These are phyloP conservation scores for Ceratocystis lukuohia DNA, from an alignment of 2,329 filamentous ascomycete species.

Conservation along the genomic window DNA sequence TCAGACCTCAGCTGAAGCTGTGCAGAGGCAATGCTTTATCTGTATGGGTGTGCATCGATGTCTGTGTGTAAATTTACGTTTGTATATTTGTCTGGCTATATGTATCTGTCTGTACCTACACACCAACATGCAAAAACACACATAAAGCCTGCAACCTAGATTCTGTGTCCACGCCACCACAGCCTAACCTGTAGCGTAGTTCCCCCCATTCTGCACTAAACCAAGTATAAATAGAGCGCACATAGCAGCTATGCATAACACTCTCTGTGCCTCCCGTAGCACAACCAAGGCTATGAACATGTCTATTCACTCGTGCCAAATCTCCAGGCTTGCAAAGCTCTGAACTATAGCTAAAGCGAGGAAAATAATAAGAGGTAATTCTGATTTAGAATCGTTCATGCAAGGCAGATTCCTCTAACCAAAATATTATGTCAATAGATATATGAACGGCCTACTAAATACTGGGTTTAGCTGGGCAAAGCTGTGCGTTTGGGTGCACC, in stretches of 20 bases:
- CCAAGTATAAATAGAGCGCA: background rate
- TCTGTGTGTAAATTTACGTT: background rate
- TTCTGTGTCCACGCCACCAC: background rate
- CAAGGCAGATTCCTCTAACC: background rate
- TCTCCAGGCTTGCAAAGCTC: background rate
- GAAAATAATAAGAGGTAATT: background rate
- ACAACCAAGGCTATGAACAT: background rate
- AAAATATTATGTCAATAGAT: background rate
- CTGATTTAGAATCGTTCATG: background rate
- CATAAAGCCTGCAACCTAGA: background rate
- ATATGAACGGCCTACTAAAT: background rate
- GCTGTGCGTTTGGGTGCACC: background rate
- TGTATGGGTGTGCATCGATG: background rate
- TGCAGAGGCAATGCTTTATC: background rate
- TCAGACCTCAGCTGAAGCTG: slow-evolving; percentile 5
- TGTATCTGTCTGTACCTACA: background rate
- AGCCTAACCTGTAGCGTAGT: background rate
- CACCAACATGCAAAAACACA: background rate
- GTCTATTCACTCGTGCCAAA: background rate
- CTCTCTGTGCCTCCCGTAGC: background rate
- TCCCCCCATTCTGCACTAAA: too few species aligned
- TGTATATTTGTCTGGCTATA: background rate
- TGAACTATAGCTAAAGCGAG: background rate
- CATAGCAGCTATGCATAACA: background rate
- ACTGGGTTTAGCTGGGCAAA: background rate